phyloP scores from a whole-genome alignment of 1,284 basidiomycete genomes.

The Ceratobasidium papillatum region DNA sequence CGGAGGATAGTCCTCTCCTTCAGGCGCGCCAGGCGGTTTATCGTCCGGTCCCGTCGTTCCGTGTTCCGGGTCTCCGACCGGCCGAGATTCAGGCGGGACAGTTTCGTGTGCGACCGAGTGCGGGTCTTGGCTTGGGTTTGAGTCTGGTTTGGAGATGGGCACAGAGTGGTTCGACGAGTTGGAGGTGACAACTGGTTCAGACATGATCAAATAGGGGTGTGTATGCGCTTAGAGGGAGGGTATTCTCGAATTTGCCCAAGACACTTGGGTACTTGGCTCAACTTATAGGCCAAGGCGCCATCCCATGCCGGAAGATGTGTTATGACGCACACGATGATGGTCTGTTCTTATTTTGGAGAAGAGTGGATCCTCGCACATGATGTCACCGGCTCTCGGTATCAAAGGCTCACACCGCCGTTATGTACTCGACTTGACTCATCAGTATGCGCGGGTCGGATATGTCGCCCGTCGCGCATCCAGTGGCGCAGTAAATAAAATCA shows the following conservation, averaged over 20 bases:
- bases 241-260: neutral
- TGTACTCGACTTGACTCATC: neutral
- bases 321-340: slow-evolving; percentile 31
- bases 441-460: neutral
- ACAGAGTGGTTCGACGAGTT: slow-evolving; percentile 6
- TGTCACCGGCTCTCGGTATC: neutral
- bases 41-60: slow-evolving; percentile 4
- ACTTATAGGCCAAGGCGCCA: neutral
- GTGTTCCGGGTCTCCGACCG: neutral
- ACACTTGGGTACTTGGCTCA: slow-evolving; percentile 1
- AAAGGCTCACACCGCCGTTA: neutral
- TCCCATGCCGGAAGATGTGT: neutral
- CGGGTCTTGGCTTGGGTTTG: neutral
- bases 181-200: slow-evolving; percentile 13
- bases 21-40: slow-evolving; percentile 9
- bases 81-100: slow-evolving; percentile 19
- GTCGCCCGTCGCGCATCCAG: slow-evolving; percentile 2
- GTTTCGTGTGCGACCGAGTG: slow-evolving; percentile 25
- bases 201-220: neutral
- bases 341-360: neutral
- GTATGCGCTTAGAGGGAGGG: neutral
- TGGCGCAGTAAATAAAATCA: slow-evolving; percentile 1
- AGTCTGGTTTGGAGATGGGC: slow-evolving; percentile 10
- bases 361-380: neutral
- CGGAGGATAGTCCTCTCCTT: slow-evolving; percentile 49